These are phyloP conservation scores for Saitozyma podzolica DNA, from an alignment of 768 basidiomycete species.

Conservation along the genomic window DNA sequence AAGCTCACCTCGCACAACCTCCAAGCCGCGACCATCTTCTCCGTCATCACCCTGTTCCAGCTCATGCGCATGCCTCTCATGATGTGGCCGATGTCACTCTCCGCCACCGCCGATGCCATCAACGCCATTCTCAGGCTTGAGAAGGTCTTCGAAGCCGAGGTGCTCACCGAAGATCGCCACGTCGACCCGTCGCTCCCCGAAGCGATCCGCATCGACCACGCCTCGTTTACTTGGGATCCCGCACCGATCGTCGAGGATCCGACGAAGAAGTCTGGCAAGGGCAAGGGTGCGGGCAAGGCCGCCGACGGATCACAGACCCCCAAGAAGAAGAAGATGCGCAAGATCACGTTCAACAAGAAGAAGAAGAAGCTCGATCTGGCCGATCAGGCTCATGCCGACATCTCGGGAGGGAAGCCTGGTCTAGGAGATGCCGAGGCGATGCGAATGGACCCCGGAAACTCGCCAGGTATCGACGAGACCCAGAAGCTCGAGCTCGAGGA, in stretches of 20 bases:
- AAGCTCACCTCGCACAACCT: constrained; percentile 55
- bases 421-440: neutral
- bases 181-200: constrained; percentile 62
- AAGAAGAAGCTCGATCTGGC: constrained; percentile 38
- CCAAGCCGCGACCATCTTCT: constrained; percentile 69
- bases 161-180: constrained; percentile 62
- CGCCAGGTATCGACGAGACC: constrained; percentile 17
- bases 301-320: neutral
- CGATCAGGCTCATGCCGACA: constrained; percentile 37
- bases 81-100: constrained; percentile 61
- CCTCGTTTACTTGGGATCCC: constrained; percentile 83
- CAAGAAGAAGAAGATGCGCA: constrained; percentile 21
- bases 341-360: constrained; percentile 36
- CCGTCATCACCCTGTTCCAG: constrained; percentile 82
- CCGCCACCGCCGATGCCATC: constrained; percentile 77
- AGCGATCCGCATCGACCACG: constrained; percentile 69
- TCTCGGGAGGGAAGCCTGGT: constrained; percentile 28
- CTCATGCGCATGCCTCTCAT: constrained; percentile 78
- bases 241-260: constrained; percentile 54
- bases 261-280: constrained; percentile 32
- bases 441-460: constrained; percentile 11
- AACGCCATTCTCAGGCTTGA: constrained; percentile 76
- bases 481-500: constrained; percentile 21
- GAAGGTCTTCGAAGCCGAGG: constrained; percentile 81
- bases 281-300: constrained; percentile 29